Conservation (phyloP, 169 alveolate species). For the Cryptosporidium sp. region DNA sequence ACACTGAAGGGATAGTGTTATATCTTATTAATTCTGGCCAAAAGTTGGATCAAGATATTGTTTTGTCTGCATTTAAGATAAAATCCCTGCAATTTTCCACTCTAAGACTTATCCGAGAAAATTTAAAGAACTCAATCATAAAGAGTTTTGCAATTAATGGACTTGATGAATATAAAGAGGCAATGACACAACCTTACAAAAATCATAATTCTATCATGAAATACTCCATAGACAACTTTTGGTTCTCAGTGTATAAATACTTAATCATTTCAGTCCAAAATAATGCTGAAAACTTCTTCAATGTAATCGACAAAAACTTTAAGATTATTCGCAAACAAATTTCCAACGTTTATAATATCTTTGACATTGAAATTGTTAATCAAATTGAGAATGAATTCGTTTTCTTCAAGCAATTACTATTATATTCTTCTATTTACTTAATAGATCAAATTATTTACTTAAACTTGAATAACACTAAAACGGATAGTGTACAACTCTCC, state of each 20-base stretch:
- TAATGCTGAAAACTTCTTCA: not conserved
- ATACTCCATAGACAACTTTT: not conserved
- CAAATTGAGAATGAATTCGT: not conserved
- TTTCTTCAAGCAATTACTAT: constrained; percentile 4
- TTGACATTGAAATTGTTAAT: not conserved
- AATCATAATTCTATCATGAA: not conserved
- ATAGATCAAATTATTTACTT: not conserved
- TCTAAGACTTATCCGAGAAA: constrained; percentile 20
- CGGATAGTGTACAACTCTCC: not conserved
- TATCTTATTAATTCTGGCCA: not conserved
- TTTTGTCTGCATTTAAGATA: constrained; percentile 6
- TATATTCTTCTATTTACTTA: constrained; percentile 13
- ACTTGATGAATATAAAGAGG: not conserved
- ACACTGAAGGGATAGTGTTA: constrained; percentile 40
- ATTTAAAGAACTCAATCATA: constrained; percentile 9
- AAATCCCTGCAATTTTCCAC: constrained; percentile 4
- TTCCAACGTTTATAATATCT: not conserved
- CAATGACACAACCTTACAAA: not conserved
- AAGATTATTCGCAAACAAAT: not conserved
- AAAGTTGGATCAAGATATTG: not conserved
- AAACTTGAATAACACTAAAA: not conserved
- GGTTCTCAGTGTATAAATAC: not conserved
- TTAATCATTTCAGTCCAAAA: not conserved
- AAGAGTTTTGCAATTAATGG: not conserved
- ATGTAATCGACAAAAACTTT: not conserved